phyloP scores from a whole-genome alignment of 78 protist genomes.

The Kipferlia bialata region DNA sequence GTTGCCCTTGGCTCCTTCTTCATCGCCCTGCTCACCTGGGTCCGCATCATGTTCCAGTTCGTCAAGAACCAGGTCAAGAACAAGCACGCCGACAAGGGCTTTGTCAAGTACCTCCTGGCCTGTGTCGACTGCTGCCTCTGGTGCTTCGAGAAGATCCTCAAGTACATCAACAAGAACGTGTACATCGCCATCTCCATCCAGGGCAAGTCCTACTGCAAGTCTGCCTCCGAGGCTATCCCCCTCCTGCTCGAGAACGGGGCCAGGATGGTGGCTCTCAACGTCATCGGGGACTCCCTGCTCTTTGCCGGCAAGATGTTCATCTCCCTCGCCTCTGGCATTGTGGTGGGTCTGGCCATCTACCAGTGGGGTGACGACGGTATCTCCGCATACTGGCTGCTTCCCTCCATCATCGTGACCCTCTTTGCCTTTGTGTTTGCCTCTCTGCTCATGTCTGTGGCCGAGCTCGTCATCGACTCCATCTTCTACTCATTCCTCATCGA shows the following conservation, averaged over 20 bases:
- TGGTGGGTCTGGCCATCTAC: background rate
- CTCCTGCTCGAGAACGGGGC: slow-evolving; percentile 45
- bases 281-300: slow-evolving; percentile 27
- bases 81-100: background rate
- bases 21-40: slow-evolving; percentile 24
- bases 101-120: background rate
- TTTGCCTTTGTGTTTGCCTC: slow-evolving; percentile 40
- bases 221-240: slow-evolving; percentile 45
- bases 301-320: slow-evolving; percentile 32
- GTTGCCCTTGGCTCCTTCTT: slow-evolving; percentile 36
- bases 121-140: slow-evolving; percentile 50
- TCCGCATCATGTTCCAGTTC: slow-evolving; percentile 6
- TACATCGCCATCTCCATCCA: slow-evolving; percentile 63
- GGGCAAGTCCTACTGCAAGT: slow-evolving; percentile 47
- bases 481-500: slow-evolving; percentile 56
- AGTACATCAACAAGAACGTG: slow-evolving; percentile 63
- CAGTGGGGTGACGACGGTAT: background rate
- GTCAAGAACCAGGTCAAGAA: slow-evolving; percentile 11
- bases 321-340: slow-evolving; percentile 15
- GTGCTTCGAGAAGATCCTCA: slow-evolving; percentile 57
- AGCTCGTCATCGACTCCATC: slow-evolving; percentile 54
- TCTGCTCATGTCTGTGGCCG: slow-evolving; percentile 46
- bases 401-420: slow-evolving; percentile 29
- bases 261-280: slow-evolving; percentile 47
- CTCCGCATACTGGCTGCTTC: background rate